Base-by-base conservation (phyloP, 23 red algal species). In the Rhodosorus marinus region DNA sequence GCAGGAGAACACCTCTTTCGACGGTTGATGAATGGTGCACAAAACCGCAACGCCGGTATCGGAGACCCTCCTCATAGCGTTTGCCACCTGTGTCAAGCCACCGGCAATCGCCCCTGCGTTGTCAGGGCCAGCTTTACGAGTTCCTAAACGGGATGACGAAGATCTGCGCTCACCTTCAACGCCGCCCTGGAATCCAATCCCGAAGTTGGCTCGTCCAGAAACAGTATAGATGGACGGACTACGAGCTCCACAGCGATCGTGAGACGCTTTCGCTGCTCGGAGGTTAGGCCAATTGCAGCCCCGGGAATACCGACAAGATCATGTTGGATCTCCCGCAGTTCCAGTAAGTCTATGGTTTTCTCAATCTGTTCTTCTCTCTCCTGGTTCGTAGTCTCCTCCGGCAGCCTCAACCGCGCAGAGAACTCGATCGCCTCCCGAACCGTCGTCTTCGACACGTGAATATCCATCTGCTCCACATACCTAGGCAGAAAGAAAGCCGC, bases 401-500 rank as follows among this genome's bases (percentile, higher is more conserved):
- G 77, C 23, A 83, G 52, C 1, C 86, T 59, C 6, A 81, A 55
- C 26, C 41, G 67, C 2, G 86, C 86, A n/a, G 76, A 74, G 59
- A 93, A 93, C 28, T 59, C 32, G 14, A 93, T 38, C n/a, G 76
- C 76, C 51, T 93, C 86, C 8, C 56, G 0, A 17, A 93, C 75
- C 1, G 76, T 93, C 46, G 59, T 41, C 62, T 93, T 68, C 31
- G 47, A 23, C 14, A 82, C 49, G 59, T 93, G 86, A n/a, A 93
- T 35, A 42, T 93, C 86, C 27, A 27, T 59, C 62, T 93, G 86
- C 47, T 93, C 86, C 6, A 81, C 79, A 55, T 93, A 93, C n/a
- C n/a, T n/a, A n/a, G n/a, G n/a, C n/a, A n/a, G n/a, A n/a, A n/a
- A n/a, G n/a, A n/a, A n/a, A n/a, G n/a, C n/a, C n/a, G n/a, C n/a